Conservation (phyloP, 306 rosid genomes). For the Pyrus betulifolia region DNA sequence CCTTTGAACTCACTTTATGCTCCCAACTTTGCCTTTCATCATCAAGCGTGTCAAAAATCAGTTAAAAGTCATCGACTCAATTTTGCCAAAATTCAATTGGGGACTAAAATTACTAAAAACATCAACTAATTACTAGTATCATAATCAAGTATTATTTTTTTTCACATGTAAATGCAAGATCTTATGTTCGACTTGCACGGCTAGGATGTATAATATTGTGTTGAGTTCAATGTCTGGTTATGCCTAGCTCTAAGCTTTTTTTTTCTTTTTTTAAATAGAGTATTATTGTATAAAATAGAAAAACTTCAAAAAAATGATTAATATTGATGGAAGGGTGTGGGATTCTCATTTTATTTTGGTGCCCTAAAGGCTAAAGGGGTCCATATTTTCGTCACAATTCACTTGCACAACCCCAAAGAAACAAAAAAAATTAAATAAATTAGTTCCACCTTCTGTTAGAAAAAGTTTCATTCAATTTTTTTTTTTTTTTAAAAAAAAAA, state of each 20-base stretch:
- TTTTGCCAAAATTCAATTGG: no score
- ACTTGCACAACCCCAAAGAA: not conserved
- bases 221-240: not conserved
- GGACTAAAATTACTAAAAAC: no score
- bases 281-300: not conserved
- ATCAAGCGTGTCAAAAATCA: not conserved
- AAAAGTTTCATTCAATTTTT: not conserved
- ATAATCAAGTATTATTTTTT: rapidly evolving
- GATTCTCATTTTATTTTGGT: not conserved
- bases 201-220: not conserved
- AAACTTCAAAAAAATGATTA: not conserved
- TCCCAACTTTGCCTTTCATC: no score
- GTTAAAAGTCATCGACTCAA: not conserved
- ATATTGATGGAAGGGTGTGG: not conserved
- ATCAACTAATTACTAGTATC: no score
- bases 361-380: not conserved
- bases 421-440: not conserved
- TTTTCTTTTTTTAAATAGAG: not conserved
- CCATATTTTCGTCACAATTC: not conserved
- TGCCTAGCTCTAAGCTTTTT: not conserved
- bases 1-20: no score
- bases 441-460: not conserved
- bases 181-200: no score
- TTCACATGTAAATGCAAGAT: no score
- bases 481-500: no score